Evolutionary conservation across 2,329 filamentous ascomycete species (phyloP), one percentile per base, ranked within the genome.

Genomic region (Beauveria scarabaeidicola): DNA sequence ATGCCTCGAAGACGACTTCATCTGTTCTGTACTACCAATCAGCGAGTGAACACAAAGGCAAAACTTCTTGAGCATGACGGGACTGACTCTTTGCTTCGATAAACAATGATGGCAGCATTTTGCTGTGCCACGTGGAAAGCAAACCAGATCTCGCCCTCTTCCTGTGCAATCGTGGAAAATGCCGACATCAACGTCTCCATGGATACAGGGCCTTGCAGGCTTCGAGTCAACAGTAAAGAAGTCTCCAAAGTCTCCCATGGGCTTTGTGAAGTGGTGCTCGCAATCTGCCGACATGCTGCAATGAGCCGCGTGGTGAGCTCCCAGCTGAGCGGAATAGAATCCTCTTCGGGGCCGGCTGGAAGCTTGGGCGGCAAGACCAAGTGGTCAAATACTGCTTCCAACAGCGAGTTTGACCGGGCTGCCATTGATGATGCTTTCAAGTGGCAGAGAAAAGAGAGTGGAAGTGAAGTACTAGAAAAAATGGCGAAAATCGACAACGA

Each of bases 1-100:
- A 88, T 0, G 75, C 75, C 66, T 89, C 86, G 40, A 61, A 82
- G 17, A 65, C 78, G 60, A 66, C 63, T 11, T 25, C 67, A 25
- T 13, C 64, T 52, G 56, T 58, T 47, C 64, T 64, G 2, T 44
- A 25, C 0, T 29, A 19, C 1, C 15, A 9, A 17, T 64, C 47
- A 55, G 25, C 38, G n/a, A 38, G 56, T 11, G 7, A 21, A n/a
- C 11, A 5, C 25, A 38, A 46, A 19, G 8, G 6, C 0, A 13
- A 25, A 19, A 19, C 3, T 25, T 29, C 10, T 25, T 27, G 3
- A 10, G n/a, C 15, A 29, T 19, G n/a, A 21, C 1, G 5, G 19
- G n/a, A 62, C 66, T 62, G 11, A 71, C 69, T 41, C 19, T 6
- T 32, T 13, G 6, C 64, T 32, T 3, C 58, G 61, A 32, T 68